A percentile compares a stretch with the other conserved stretches of the same genome.
Evolutionary conservation across 2,329 filamentous ascomycete genomes (phyloP).

Genomic region (Dactylellina sp.): DNA sequence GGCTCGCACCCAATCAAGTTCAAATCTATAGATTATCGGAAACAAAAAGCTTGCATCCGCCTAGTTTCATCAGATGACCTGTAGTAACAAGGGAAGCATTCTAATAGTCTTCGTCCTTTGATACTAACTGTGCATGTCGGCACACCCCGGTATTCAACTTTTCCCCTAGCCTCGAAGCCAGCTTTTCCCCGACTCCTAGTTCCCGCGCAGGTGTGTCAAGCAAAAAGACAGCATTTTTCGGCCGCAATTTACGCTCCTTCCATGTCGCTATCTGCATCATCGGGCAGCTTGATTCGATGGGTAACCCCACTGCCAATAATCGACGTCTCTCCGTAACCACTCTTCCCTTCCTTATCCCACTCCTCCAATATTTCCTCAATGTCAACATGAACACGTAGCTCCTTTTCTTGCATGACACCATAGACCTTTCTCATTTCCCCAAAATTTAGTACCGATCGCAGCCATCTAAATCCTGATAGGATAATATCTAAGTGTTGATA

Average conservation of each 20-base stretch:
- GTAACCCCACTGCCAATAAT: constrained; percentile 38
- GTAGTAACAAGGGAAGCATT: constrained; percentile 20
- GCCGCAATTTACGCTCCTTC: constrained; percentile 26
- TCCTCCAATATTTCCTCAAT: constrained; percentile 66
- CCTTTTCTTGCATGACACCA: constrained; percentile 72
- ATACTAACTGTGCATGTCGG: neutral
- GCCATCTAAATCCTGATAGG: constrained; percentile 69
- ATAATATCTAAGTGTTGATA: constrained; percentile 64
- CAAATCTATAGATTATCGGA: constrained; percentile 43
- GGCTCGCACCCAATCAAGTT: constrained; percentile 46
- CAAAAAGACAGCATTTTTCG: constrained; percentile 8
- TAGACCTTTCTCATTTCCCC: constrained; percentile 69
- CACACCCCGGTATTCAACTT: neutral
- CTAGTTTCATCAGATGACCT: constrained; percentile 51
- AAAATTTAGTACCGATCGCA: constrained; percentile 64
- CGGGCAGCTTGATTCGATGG: constrained; percentile 51
- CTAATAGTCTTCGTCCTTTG: constrained; percentile 2
- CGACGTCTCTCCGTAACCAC: constrained; percentile 27
- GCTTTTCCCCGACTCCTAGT: too few species aligned
- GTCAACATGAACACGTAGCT: constrained; percentile 71
- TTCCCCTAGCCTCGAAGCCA: neutral
- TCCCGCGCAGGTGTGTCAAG: neutral
- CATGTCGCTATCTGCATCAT: constrained; percentile 48
- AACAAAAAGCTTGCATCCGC: constrained; percentile 52
- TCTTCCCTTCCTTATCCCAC: constrained; percentile 58